Conservation (phyloP, 2,329 filamentous ascomycete genomes). For the Penicillium olsonii region DNA sequence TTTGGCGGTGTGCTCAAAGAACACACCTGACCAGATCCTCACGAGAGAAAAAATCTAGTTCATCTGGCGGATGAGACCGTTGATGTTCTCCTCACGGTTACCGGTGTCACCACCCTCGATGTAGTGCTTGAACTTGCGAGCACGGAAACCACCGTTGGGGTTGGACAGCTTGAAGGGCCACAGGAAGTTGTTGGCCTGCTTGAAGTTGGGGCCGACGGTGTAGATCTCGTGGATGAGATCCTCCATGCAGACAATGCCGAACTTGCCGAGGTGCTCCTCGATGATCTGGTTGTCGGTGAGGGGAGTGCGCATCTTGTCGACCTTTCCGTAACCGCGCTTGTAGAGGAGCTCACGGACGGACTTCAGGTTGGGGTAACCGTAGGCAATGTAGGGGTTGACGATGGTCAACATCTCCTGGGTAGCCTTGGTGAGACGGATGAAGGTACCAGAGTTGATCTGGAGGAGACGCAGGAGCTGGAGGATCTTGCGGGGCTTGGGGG, state of each 20-base stretch:
- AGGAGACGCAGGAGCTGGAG: slow-evolving; percentile 98
- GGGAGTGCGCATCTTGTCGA: slow-evolving; percentile 95
- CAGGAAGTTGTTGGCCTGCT: slow-evolving; percentile 98
- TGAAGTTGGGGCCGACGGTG: slow-evolving; percentile 99
- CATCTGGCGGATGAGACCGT: slow-evolving; percentile 94
- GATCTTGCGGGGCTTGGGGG: slow-evolving; percentile 99
- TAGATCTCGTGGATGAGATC: slow-evolving; percentile 99
- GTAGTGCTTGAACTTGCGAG: slow-evolving; percentile 98
- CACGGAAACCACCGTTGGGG: slow-evolving; percentile 93
- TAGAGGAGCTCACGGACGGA: slow-evolving; percentile 98
- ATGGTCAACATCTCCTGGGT: slow-evolving; percentile 97
- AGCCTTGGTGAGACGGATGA: slow-evolving; percentile 96
- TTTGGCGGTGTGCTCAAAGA: slow-evolving; percentile 12
- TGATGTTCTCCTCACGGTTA: slow-evolving; percentile 99
- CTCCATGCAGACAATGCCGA: slow-evolving; percentile 98
- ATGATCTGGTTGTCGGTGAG: slow-evolving; percentile 98
- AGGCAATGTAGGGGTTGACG: slow-evolving; percentile 98
- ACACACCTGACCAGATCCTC: slow-evolving; percentile 2
- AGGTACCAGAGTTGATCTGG: slow-evolving; percentile 99
- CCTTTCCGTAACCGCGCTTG: slow-evolving; percentile 99
- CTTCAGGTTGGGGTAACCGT: slow-evolving; percentile 99
- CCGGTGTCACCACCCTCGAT: slow-evolving; percentile 97
- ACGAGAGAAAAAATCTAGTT: slow-evolving; percentile 66
- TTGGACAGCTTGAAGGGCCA: slow-evolving; percentile 99
- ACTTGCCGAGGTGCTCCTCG: slow-evolving; percentile 95